Evolutionary conservation across 208 protist genomes (phyloP).

Genomic region (Phytomonas sp.): DNA sequence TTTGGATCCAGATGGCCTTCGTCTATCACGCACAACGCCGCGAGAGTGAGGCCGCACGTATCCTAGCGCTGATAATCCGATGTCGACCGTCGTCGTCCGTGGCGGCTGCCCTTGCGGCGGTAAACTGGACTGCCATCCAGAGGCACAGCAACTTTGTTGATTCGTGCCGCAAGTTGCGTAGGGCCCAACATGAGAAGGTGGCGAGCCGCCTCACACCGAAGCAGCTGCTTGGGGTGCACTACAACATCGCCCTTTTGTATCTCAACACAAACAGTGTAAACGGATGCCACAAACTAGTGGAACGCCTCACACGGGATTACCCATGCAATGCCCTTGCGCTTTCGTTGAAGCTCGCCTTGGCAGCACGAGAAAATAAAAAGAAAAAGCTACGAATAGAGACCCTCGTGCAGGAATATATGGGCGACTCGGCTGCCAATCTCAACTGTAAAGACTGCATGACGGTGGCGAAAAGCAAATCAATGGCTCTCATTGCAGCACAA

Average conservation of each 20-base stretch:
- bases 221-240: conserved; percentile 64
- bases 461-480: conserved; percentile 13
- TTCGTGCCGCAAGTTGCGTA: conserved; percentile 51
- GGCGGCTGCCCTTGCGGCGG: conserved; percentile 53
- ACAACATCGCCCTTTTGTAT: conserved; percentile 82
- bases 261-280: conserved; percentile 46
- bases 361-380: conserved; percentile 55
- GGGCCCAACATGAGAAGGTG: conserved; percentile 51
- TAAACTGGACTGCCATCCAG: conserved; percentile 64
- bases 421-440: conserved; percentile 4
- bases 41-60: conserved; percentile 32
- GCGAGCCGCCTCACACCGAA: conserved; percentile 43
- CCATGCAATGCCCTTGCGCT: conserved; percentile 56
- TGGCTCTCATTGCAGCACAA: conserved; percentile 56
- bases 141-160: conserved; percentile 67
- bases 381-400: too few species aligned
- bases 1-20: conserved; percentile 81
- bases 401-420: conserved; percentile 22
- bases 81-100: conserved; percentile 50
- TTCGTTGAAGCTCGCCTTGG: conserved; percentile 55
- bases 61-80: conserved; percentile 45
- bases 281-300: conserved; percentile 44
- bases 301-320: conserved; percentile 52
- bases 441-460: conserved; percentile 2
- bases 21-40: conserved; percentile 34